Percentiles rank a stretch among this genome's conserved stretches.
Conservation (phyloP, 2,329 filamentous ascomycete species). For the Cladosporium austrohemisphaericum region DNA sequence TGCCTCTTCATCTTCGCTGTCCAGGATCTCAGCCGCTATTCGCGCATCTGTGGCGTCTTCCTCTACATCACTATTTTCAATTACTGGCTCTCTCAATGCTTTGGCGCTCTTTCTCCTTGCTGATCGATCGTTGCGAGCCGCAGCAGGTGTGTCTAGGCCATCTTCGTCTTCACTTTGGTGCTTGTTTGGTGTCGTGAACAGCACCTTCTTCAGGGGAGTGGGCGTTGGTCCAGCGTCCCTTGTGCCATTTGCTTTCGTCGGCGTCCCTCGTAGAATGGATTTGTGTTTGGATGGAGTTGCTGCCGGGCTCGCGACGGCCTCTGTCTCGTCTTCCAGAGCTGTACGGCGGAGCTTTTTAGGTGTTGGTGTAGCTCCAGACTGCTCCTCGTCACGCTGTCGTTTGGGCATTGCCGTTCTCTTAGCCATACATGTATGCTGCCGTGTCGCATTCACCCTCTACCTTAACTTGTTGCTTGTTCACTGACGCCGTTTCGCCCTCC, state of each 20-base stretch:
- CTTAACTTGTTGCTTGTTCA: no score
- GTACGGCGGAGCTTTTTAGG: slow-evolving; percentile 4
- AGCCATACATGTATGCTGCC: no score
- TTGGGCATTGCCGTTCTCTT: slow-evolving; percentile 5
- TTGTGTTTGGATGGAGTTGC: slow-evolving; percentile 32
- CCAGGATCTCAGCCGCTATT: slow-evolving; percentile 28
- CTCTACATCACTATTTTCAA: slow-evolving; percentile 50
- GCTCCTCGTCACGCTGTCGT: slow-evolving; percentile 7
- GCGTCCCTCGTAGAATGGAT: slow-evolving; percentile 32
- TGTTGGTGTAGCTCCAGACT: background rate
- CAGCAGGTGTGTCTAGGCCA: slow-evolving; percentile 44
- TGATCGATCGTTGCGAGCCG: slow-evolving; percentile 72
- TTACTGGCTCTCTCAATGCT: slow-evolving; percentile 68
- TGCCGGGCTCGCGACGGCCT: slow-evolving; percentile 6
- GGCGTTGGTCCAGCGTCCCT: slow-evolving; percentile 36
- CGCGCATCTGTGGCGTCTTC: slow-evolving; percentile 25
- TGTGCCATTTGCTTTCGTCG: slow-evolving; percentile 25
- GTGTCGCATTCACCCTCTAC: no score
- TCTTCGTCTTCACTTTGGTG: slow-evolving; percentile 29
- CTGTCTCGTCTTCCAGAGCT: background rate
- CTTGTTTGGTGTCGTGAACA: slow-evolving; percentile 45
- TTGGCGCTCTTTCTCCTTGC: slow-evolving; percentile 81
- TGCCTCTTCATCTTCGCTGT: slow-evolving; percentile 32
- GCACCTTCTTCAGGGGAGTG: slow-evolving; percentile 42
- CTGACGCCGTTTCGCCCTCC: no score